These are phyloP conservation scores for Colletotrichum sp. DNA, from an alignment of 2,329 filamentous ascomycete genomes.

Conservation along the genomic window DNA sequence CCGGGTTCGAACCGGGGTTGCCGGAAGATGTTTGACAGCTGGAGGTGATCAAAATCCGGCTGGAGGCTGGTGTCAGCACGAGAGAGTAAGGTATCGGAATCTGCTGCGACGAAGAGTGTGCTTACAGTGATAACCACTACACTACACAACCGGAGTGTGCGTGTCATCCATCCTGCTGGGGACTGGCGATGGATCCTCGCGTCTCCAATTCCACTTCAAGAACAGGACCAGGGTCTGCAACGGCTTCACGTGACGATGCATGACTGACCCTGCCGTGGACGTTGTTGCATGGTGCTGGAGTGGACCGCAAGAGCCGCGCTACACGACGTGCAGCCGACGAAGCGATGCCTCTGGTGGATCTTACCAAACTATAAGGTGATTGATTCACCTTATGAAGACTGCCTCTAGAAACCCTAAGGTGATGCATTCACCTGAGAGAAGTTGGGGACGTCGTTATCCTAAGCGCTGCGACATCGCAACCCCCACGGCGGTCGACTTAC, in stretches of 20 bases:
- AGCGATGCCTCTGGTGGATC: neutral
- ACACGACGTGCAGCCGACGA: neutral
- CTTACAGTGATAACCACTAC: neutral
- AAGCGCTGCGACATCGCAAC: neutral
- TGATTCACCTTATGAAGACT: neutral
- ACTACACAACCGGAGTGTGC: constrained; percentile 2
- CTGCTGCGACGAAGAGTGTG: neutral
- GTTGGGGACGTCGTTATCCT: neutral
- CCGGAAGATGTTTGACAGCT: neutral
- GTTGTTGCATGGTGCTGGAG: neutral
- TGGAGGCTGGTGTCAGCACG: neutral
- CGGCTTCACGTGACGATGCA: neutral
- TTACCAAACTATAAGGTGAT: neutral
- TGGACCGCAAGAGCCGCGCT: neutral
- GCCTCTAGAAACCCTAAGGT: neutral
- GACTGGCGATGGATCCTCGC: neutral
- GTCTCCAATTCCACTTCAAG: neutral
- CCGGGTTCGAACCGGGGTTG: neutral
- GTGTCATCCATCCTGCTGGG: neutral
- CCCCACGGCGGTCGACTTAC: neutral
- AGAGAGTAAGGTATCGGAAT: neutral
- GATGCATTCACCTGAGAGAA: neutral
- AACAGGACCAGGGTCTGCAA: neutral
- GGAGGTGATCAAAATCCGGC: neutral
- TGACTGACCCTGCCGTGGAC: neutral